Evolutionary conservation across 1,284 basidiomycete genomes (phyloP).

Genomic region (Anthracocystis setariae): DNA sequence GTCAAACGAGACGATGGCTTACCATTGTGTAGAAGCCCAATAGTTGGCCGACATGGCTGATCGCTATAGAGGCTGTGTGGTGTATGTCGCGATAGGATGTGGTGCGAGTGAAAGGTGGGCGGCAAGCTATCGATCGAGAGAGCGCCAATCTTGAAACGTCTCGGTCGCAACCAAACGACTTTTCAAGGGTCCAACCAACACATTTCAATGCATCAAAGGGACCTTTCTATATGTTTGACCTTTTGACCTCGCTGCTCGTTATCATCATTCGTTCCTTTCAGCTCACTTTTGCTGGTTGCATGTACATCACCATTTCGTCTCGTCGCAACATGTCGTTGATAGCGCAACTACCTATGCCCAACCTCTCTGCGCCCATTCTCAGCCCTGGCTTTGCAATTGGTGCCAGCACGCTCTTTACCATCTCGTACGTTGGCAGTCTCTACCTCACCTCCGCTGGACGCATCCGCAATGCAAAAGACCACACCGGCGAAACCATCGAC

Average conservation of each 20-base stretch:
- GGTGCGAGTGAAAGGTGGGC: too few species aligned
- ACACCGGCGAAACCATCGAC: conserved; percentile 25
- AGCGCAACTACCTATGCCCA: conserved; percentile 11
- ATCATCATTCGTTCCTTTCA: too few species aligned
- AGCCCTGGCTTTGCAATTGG: conserved; percentile 23
- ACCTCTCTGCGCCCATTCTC: neutral
- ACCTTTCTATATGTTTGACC: too few species aligned
- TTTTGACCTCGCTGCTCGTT: neutral
- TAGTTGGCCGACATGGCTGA: conserved; percentile 60
- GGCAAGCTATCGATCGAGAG: too few species aligned
- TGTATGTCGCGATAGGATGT: too few species aligned
- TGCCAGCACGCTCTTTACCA: conserved; percentile 64
- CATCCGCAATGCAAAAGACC: conserved; percentile 15
- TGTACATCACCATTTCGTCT: neutral
- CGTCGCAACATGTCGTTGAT: conserved; percentile 35
- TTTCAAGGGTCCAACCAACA: too few species aligned
- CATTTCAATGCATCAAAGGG: too few species aligned
- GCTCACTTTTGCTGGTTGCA: too few species aligned
- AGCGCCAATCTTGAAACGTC: too few species aligned
- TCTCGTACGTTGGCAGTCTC: conserved; percentile 70
- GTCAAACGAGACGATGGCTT: conserved; percentile 9
- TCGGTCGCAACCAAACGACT: too few species aligned
- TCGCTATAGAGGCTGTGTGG: neutral
- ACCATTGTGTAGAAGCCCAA: conserved; percentile 64
- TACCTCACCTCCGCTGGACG: conserved; percentile 68